Evolutionary conservation across 2,329 filamentous ascomycete species (phyloP), one percentile per base, ranked within the genome.

Genomic region (Trichoderma sp.): DNA sequence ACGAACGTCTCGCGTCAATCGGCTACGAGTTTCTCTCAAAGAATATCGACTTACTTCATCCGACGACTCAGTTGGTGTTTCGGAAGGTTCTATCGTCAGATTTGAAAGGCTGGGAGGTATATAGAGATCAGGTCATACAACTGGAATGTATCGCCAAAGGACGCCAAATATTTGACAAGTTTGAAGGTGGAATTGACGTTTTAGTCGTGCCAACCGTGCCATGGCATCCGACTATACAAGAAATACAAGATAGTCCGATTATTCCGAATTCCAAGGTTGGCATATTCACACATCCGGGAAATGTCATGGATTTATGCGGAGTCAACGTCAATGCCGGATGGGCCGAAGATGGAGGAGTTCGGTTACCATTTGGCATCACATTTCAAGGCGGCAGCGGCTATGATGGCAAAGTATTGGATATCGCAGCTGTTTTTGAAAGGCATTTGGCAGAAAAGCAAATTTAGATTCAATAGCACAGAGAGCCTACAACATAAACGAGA

Each of bases 1-100:
- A 66, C 35, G 63, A 66, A 37, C 63, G 63, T 21, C 63, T 66
- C 35, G 52, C 63, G 8, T 66, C 63, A 6, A 66, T 66, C n/a
- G 63, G 63, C 29, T 14, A 66, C 37, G 63, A 66, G 3, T 58
- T 66, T 16, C 19, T 58, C 14, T 5, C 31, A 14, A 8, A 49
- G 5, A 66, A 66, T 4, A 66, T 66, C 2, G 29, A 66, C 24
- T 58, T 37, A 27, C 31, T 66, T 35, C 63, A 66, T 49, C 63
- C 53, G 4, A 27, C 55, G 1, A 66, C 63, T 0, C 49, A 66
- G 19, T 35, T 10, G 1, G n/a, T 66, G 5, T 49, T 66, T 6
- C 37, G 58, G 14, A 24, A n/a, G 14, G 37, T 58, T 21, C 29
- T 66, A 1, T 66, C 53, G 14, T 58, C 63, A 1, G 35, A 58